Percentiles rank a stretch among this genome's conserved stretches.
Conservation (phyloP, 208 protist genomes). For the Balamuthia mandrillaris region DNA sequence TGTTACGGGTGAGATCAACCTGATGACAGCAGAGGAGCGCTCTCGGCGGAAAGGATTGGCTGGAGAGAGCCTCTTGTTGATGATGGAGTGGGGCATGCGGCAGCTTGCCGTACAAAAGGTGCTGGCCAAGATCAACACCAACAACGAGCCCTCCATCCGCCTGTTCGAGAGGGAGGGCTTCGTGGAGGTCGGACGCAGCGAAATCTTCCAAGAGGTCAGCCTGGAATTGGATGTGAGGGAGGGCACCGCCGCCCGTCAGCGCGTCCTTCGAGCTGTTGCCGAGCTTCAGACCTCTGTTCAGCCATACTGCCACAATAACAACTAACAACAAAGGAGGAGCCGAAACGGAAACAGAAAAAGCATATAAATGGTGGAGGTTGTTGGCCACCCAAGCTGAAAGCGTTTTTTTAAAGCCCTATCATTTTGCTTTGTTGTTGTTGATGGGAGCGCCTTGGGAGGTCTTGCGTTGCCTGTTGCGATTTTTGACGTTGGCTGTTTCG, state of each 20-base stretch:
- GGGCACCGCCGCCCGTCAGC: too few relatives aligned
- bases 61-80: neutral
- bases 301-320: too few relatives aligned
- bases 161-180: constrained; percentile 11
- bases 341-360: too few relatives aligned
- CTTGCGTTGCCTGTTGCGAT: constrained; percentile 44
- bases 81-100: neutral
- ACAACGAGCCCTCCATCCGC: neutral
- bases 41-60: constrained; percentile 11
- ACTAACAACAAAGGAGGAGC: too few relatives aligned
- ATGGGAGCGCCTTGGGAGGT: neutral
- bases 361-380: too few relatives aligned
- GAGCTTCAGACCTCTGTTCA: too few relatives aligned
- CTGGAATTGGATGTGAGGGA: neutral
- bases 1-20: constrained; percentile 31
- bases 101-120: neutral
- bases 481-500: constrained; percentile 61
- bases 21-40: constrained; percentile 33
- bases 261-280: too few relatives aligned
- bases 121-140: neutral
- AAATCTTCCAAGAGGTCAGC: constrained; percentile 29
- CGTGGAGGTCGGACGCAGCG: constrained; percentile 25
- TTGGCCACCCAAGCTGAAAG: too few relatives aligned
- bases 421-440: too few relatives aligned
- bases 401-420: too few relatives aligned